Evolutionary conservation across 2,329 filamentous ascomycete species (phyloP), one percentile per base, ranked within the genome.

Genomic region (Cordyceps pruinosa): DNA sequence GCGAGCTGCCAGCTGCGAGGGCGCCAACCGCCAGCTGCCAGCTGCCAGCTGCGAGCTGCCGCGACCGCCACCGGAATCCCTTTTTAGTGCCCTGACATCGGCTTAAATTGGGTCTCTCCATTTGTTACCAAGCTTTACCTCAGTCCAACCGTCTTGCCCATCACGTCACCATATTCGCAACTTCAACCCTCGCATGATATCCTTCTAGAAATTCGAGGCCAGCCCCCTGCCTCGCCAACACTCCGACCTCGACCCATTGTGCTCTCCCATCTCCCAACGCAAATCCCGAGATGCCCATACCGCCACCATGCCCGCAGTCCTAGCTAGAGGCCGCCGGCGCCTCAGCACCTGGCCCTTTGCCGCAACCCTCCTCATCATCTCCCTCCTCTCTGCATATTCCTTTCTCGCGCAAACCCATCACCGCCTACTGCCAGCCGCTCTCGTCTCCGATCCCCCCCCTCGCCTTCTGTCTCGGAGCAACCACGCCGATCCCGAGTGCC

Each of bases 401-500:
- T 70, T 78, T 57, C 64, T 80, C 50, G 58, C 64, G 46, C 64
- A 66, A 46, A 65, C 64, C 46, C 47, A 26, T 19, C 58, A 59
- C 15, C 59, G 32, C 42, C 28, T 58, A 35, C 54, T 45, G 57
- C 37, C 50, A 30, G 47, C 57, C 51, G 47, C 60, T 23, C 59
- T 58, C 4, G 59, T 60, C 9, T 32, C 37, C 28, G 32, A 59
- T 21, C 50, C 56, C 55, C 56, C 62, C 13, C 61, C 61, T 30
- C 56, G 60, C 26, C 57, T 69, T 52, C 60, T 67, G 58, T 62
- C 63, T 59, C 65, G 69, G 58, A 64, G 61, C 50, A 59, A 60
- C 58, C 59, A 50, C 48, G 25, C 63, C 48, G 63, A 72, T 49
- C 65, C 64, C 44, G 74, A 92, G 76, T 99, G 94, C 69, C 86